Base-by-base conservation (phyloP, 179 eudicot genomes). In the Carnegiea gigantea region DNA sequence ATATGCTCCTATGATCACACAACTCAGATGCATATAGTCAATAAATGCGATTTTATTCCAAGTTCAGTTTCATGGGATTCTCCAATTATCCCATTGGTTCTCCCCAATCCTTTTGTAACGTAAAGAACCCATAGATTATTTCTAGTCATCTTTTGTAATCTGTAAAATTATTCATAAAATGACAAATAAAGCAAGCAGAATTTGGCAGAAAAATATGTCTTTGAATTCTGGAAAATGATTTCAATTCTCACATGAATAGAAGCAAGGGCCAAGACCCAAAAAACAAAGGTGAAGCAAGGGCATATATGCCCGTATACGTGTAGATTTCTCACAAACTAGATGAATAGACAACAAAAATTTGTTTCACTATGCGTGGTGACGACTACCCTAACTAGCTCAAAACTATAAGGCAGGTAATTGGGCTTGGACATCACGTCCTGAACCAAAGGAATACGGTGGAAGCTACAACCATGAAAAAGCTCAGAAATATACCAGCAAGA, bases 1-100 rank as follows among this genome's bases (percentile, higher is more conserved):
- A 95, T 80, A 89, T 85, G 89, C 93, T 95, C 81, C 88, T 95
- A 40, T 93, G 83, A 46, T 93, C 83, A 90, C 80, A 80, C 49
- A 80, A 65, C 75, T 83, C 77, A 79, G 54, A 51, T 68, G 30
- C 33, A 62, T 46, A 64, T 65, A 48, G 79, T 59, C 51, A 26
- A 81, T 65, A 74, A 78, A 6, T 70, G 73, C 28, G 24, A 44
- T 72, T 30, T 53, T 71, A 40, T 77, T 75, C 81, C 62, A 48
- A 70, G 64, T 17, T 84, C 49, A 65, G 84, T 70, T 80, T 73
- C 72, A 73, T 65, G 82, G 82, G 70, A n/a, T 70, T 78, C 77
- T 85, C 80, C 68, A 13, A 43, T 28, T 68, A 43, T 70, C 24
- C 57, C 77, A 72, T 49, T 30, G 33, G 24, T 77, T 73, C 30